Percentiles rank a stretch among this genome's conserved stretches.
phyloP scores from a whole-genome alignment of 495 filamentous ascomycete genomes.

The Aspergillus panamensis region DNA sequence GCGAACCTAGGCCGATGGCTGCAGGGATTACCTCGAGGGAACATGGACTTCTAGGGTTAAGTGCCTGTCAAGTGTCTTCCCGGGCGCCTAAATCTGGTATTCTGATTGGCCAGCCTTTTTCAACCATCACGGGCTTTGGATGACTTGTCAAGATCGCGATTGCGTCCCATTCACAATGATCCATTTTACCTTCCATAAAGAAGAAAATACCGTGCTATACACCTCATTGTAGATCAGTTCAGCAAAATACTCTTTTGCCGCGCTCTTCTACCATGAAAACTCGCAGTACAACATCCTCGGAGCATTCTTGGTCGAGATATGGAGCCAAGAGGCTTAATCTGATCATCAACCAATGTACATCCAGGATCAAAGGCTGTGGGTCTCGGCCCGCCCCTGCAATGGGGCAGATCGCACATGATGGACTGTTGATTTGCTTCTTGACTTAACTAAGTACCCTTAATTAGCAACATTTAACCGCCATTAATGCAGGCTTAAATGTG shows the following conservation, averaged over 20 bases:
- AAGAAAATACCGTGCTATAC: background rate
- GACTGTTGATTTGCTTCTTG: constrained; percentile 1
- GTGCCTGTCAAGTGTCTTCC: constrained; percentile 6
- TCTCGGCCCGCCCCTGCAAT: constrained; percentile 14
- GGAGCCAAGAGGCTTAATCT: constrained; percentile 8
- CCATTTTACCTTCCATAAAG: background rate
- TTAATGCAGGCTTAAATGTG: background rate
- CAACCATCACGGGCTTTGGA: background rate
- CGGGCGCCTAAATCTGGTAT: background rate
- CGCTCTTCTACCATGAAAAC: background rate
- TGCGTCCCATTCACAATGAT: background rate
- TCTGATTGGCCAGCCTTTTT: constrained; percentile 3
- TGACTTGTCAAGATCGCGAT: background rate
- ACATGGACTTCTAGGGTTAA: background rate
- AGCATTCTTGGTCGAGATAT: constrained; percentile 4
- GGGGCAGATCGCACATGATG: constrained; percentile 7
- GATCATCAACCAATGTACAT: background rate
- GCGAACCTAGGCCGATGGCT: constrained; percentile 11
- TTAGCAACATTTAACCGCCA: constrained; percentile 13
- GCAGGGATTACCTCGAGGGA: constrained; percentile 13
- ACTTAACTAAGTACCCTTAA: constrained; percentile 1
- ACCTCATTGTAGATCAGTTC: background rate
- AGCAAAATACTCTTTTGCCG: background rate
- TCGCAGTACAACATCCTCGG: background rate
- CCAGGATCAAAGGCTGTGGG: constrained; percentile 1